Conservation (phyloP, 306 rosid species). For the Pyrus communis region DNA sequence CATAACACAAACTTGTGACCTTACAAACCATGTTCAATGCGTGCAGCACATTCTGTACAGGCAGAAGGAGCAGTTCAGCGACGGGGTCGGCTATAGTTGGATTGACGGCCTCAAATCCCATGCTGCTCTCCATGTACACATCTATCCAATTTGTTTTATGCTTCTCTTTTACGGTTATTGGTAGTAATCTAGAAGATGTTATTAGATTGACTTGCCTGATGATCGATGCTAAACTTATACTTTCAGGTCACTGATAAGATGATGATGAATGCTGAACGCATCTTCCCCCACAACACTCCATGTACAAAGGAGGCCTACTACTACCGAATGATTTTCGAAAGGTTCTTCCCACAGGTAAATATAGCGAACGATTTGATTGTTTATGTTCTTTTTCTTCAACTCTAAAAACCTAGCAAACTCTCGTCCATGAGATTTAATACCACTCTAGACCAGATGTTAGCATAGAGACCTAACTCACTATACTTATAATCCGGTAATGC, state of each 20-base stretch:
- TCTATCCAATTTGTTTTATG: not conserved
- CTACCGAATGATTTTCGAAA: slow-evolving; percentile 89
- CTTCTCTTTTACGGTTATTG: not conserved
- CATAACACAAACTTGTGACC: not conserved
- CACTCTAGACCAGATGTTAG: not conserved
- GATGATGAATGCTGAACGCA: slow-evolving; percentile 74
- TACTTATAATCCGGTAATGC: slow-evolving; percentile 8
- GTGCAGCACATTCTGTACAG: slow-evolving; percentile 85
- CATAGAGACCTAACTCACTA: not conserved
- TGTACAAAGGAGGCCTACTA: slow-evolving; percentile 80
- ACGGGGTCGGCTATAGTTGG: slow-evolving; percentile 98
- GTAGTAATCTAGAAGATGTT: not conserved
- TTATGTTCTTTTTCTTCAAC: not conserved
- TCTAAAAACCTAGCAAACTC: not conserved
- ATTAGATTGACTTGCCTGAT: slow-evolving; percentile 1
- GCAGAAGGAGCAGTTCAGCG: slow-evolving; percentile 96
- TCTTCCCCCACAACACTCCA: slow-evolving; percentile 91
- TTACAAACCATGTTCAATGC: slow-evolving; percentile 5
- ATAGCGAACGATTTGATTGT: not conserved
- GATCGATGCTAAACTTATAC: not conserved
- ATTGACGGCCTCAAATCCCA: slow-evolving; percentile 91
- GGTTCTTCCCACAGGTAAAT: slow-evolving; percentile 87
- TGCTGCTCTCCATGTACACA: slow-evolving; percentile 72
- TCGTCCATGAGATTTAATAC: not conserved
- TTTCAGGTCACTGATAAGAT: slow-evolving; percentile 70